These are phyloP conservation scores for Gryganskiella cystojenkinii DNA, from an alignment of 192 early-diverging fungal species.

Conservation along the genomic window DNA sequence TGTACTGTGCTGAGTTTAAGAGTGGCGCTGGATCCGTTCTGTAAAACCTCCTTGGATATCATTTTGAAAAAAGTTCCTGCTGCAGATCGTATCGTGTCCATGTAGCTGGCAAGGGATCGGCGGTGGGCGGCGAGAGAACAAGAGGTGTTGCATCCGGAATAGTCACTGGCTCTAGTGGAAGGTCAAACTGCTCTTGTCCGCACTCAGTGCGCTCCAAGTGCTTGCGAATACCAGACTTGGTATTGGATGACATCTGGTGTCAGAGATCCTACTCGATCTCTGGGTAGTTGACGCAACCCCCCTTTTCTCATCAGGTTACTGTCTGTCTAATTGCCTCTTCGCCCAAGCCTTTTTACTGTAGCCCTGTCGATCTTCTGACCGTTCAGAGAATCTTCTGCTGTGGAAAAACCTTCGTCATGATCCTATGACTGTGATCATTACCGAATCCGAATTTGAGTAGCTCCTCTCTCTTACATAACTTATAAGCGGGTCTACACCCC, in stretches of 20 bases:
- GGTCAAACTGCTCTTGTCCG: constrained; percentile 9
- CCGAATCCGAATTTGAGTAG: no score
- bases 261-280: no score
- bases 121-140: constrained; percentile 10
- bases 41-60: not conserved
- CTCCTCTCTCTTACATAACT: no score
- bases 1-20: constrained; percentile 12
- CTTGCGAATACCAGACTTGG: constrained; percentile 4
- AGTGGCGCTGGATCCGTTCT: constrained; percentile 4
- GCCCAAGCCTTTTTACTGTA: no score
- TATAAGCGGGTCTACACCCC: no score
- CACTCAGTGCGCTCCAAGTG: constrained; percentile 4
- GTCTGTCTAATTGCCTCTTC: no score
- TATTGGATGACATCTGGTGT: constrained; percentile 4
- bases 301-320: no score
- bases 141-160: constrained; percentile 10
- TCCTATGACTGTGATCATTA: no score
- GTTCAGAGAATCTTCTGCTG: no score
- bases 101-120: constrained; percentile 9
- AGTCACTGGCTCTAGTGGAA: constrained; percentile 12
- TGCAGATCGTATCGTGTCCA: constrained; percentile 5
- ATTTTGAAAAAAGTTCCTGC: constrained; percentile 8
- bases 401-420: no score
- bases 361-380: no score
- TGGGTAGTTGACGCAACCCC: no score